A percentile compares a stretch with the other conserved stretches of the same genome.
phyloP scores from a whole-genome alignment of 2,329 filamentous ascomycete genomes.

The Neobulgaria alba region DNA sequence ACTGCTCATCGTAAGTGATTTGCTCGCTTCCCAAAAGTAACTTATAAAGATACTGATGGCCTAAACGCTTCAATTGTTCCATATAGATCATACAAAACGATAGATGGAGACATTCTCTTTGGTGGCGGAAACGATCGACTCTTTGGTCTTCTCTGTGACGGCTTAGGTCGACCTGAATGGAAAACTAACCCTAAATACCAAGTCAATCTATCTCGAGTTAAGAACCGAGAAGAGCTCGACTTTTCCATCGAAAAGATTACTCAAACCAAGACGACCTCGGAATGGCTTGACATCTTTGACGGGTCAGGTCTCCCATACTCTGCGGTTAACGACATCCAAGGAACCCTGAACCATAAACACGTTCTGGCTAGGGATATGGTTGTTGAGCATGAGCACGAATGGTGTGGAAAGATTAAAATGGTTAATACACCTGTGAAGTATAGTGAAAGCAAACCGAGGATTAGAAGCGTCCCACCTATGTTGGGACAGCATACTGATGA shows the following conservation, averaged over 20 bases:
- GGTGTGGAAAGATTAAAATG: conserved; percentile 78
- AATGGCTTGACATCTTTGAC: conserved; percentile 83
- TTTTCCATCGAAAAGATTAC: conserved; percentile 69
- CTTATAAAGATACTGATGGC: background rate
- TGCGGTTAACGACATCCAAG: conserved; percentile 87
- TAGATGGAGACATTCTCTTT: conserved; percentile 61
- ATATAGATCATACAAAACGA: conserved; percentile 75
- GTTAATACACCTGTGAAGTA: conserved; percentile 95
- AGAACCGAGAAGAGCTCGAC: conserved; percentile 71
- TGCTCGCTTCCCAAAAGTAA: background rate
- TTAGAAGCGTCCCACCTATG: conserved; percentile 72
- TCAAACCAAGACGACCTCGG: conserved; percentile 66
- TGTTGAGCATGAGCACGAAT: conserved; percentile 71
- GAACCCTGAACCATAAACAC: conserved; percentile 75
- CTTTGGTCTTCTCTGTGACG: conserved; percentile 55
- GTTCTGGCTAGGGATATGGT: conserved; percentile 84
- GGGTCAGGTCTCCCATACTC: conserved; percentile 92
- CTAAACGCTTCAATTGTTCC: conserved; percentile 86
- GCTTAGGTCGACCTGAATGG: conserved; percentile 50
- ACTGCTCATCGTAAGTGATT: conserved; percentile 73
- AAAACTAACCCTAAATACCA: conserved; percentile 49
- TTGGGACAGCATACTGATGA: conserved; percentile 83
- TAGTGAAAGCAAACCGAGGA: conserved; percentile 68
- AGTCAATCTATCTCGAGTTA: conserved; percentile 54
- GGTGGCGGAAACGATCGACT: conserved; percentile 66